Evolutionary conservation across 2,329 filamentous ascomycete genomes (phyloP), one percentile per base, ranked within the genome.

Genomic region (Botrytis galanthina): DNA sequence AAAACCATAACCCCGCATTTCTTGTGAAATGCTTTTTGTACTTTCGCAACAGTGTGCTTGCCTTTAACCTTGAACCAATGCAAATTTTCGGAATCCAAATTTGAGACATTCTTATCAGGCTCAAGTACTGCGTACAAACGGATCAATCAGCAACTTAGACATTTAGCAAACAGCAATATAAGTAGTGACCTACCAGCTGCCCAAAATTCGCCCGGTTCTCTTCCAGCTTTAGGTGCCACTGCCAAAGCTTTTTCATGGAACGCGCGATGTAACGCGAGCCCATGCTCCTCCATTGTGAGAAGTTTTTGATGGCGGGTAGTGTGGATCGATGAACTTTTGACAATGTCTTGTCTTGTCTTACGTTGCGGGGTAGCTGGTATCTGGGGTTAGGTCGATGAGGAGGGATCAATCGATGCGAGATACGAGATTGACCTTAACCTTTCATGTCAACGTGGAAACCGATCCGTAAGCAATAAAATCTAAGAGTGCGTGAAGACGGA

Each of bases 1-100:
- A 63, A 9, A 32, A 37, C 9, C 37, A n/a, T 14, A 26, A 48
- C 12, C 14, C 20, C 39, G 18, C 29, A 57, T 54, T 64, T 39
- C 6, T 71, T 66, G 61, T 59, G 26, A 10, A 66, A 73, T 10
- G 68, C 60, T n/a, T 59, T 46, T 61, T 64, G 59, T n/a, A 73
- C 29, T 42, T 71, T 71, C 22, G 68, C 68, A 20, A 73, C 48
- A n/a, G 72, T 59, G 35, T 73, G 72, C 66, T 61, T 71, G n/a
- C 67, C 39, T 46, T 71, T 71, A 0, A 64, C 67, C 22, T 71
- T 73, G 48, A 73, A 73, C 72, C 72, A 73, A n/a, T 70, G 57
- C 16, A 73, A 59, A 54, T 59, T 37, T 22, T 51, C 32, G 16
- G 44, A 29, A 20, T 22, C 26, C 29, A n/a, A 54, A 22, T n/a